Evolutionary conservation across 192 early-diverging fungal species (phyloP), one percentile per base, ranked within the genome.

Genomic region (Linnemannia schmuckeri): DNA sequence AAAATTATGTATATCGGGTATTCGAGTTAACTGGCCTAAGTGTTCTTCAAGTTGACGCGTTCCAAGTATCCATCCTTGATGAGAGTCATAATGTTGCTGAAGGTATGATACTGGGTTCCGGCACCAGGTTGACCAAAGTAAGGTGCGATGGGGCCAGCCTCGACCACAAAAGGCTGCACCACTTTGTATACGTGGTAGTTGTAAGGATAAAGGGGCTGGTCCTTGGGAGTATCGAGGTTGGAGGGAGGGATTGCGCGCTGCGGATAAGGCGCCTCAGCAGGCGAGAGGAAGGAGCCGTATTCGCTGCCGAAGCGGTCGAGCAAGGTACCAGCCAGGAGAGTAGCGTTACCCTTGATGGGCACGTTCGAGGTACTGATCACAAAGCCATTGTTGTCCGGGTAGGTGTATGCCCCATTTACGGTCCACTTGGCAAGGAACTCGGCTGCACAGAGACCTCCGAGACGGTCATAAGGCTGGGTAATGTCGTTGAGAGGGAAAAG

Each of bases 121-220:
- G 35, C 49, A 33, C 83, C 83, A 20, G 83, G 72, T 33, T 85
- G 83, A 72, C 75, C 78, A 70, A 75, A 85, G 27, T 52, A 85
- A 22, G 83, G 54, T 5, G 83, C 83, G 61, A 85, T 85, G 5
- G 83, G 83, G 1, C 78, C 83, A 47, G 83, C 70, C 18, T 41
- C 20, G 42, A 85, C 83, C 4, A 72, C 55, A 52, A 85, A 54
- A 3, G 68, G 33, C 33, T 75, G 40, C 30, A 52, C 22, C 22
- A 85, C 83, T 30, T 44, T 85, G 78, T 85, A 85, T 6, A 81
- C 79, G 66, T 79, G 72, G 47, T 85, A 85, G 66, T 80, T 80
- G 63, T 47, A 72, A 63, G 79, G 79, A 66, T 85, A 80, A 18
- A 46, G n/a, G 30, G n/a, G 20, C 40, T 27, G 75, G 41, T 66